phyloP scores from a whole-genome alignment of 1,284 basidiomycete species.

The Rhizoctonia solani region DNA sequence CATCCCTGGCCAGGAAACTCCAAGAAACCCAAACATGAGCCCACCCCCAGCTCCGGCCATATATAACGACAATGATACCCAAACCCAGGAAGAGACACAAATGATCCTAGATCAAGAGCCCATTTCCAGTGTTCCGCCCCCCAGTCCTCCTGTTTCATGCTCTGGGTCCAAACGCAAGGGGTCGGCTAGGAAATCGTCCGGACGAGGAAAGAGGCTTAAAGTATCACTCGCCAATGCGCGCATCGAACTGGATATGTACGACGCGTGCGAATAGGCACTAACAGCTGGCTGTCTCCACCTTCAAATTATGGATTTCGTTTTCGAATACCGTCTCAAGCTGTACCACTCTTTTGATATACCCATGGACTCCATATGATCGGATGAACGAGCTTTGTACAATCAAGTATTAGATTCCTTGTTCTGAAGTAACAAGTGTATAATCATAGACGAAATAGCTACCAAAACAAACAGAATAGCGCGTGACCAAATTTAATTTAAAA shows the following conservation, averaged over 20 bases:
- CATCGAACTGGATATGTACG: slow-evolving; percentile 23
- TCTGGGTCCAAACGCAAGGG: not conserved
- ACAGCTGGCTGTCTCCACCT: too few species aligned
- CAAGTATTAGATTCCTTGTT: not conserved
- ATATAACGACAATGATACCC: not conserved
- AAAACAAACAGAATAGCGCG: too few species aligned
- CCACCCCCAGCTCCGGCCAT: not conserved
- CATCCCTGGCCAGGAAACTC: not conserved
- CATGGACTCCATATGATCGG: slow-evolving; percentile 3
- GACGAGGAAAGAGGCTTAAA: slow-evolving; percentile 29
- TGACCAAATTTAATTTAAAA: too few species aligned
- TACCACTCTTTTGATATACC: slow-evolving; percentile 2
- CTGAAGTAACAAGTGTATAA: not conserved
- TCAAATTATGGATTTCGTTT: slow-evolving; percentile 12
- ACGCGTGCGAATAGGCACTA: not conserved
- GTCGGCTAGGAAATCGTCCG: not conserved
- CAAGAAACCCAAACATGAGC: not conserved
- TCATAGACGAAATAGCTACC: not conserved
- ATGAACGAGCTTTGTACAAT: not conserved
- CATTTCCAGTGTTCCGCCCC: not conserved
- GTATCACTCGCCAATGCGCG: slow-evolving; percentile 29
- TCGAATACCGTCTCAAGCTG: not conserved
- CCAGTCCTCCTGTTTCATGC: not conserved
- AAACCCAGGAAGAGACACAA: slow-evolving; percentile 33
- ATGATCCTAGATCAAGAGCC: not conserved